These are phyloP conservation scores for Glaciozyma martinii DNA, from an alignment of 768 basidiomycete species.

Conservation along the genomic window DNA sequence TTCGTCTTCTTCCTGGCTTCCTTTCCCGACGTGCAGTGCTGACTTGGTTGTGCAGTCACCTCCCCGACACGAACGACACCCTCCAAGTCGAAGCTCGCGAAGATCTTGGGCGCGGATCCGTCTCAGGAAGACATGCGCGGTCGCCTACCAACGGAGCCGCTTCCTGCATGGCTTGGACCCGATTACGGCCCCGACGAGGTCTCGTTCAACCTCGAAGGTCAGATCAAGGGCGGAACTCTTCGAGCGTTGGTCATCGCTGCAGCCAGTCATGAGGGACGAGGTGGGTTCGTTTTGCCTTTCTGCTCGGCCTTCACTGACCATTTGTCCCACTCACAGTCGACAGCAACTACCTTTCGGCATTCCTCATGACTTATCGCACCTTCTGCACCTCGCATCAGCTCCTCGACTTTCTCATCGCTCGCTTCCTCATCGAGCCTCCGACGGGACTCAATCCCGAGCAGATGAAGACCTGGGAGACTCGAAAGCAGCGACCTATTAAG, in stretches of 20 bases:
- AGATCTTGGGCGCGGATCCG: conserved; percentile 56
- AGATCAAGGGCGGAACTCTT: conserved; percentile 77
- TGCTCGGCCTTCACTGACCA: conserved; percentile 34
- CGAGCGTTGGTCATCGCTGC: conserved; percentile 77
- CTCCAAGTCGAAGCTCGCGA: conserved; percentile 49
- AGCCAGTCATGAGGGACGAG: conserved; percentile 79
- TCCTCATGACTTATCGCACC: conserved; percentile 92
- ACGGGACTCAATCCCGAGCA: conserved; percentile 49
- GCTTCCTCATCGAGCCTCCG: conserved; percentile 72
- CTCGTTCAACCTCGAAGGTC: conserved; percentile 70
- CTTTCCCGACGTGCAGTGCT: neutral
- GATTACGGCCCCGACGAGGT: conserved; percentile 74
- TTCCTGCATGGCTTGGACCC: conserved; percentile 66
- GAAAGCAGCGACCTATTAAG: conserved; percentile 79
- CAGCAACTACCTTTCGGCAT: conserved; percentile 64
- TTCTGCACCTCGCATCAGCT: conserved; percentile 77
- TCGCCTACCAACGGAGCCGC: neutral
- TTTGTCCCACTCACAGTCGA: conserved; percentile 43
- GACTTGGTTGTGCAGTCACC: neutral
- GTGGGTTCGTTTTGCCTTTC: conserved; percentile 44
- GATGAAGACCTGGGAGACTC: conserved; percentile 64
- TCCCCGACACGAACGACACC: neutral
- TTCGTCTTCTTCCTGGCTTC: neutral
- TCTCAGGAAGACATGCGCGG: neutral
- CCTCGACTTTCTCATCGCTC: conserved; percentile 66